phyloP scores from a whole-genome alignment of 129 eudicot genomes.

The Lactuca sativa region DNA sequence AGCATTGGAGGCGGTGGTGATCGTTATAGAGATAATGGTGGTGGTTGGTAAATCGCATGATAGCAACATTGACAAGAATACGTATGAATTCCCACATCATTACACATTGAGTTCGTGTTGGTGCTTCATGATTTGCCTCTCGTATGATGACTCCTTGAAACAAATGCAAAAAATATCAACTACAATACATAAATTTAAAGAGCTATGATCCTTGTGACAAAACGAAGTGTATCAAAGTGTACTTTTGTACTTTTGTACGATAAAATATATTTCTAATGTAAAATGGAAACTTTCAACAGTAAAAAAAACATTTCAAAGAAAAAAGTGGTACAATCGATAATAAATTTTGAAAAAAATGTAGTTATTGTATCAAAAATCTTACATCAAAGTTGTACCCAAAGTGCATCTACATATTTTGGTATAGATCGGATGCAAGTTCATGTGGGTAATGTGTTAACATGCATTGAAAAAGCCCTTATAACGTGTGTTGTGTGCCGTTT shows the following conservation, averaged over 20 bases:
- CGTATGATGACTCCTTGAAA: neutral
- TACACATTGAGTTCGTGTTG: neutral
- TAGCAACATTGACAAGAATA: neutral
- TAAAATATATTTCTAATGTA: no score
- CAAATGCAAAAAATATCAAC: neutral
- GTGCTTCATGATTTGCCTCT: no score
- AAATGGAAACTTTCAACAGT: no score
- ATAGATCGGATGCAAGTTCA: no score
- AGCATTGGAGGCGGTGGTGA: slow-evolving; percentile 37
- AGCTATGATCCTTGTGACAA: neutral
- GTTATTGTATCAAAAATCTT: neutral
- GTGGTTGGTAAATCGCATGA: neutral
- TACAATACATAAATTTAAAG: neutral
- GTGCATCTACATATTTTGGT: neutral
- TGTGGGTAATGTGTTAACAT: neutral
- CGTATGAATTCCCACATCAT: neutral
- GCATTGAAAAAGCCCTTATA: slow-evolving; percentile 7
- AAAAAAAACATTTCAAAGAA: neutral
- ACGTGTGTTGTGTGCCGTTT: slow-evolving; percentile 4
- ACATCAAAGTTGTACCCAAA: neutral
- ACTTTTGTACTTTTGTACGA: no score
- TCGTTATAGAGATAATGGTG: slow-evolving; percentile 30
- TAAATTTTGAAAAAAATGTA: neutral
- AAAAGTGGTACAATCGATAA: neutral
- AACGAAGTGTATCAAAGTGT: neutral